Conservation (phyloP, 176 grass and related monocot species). For the Oryza meyeriana region DNA sequence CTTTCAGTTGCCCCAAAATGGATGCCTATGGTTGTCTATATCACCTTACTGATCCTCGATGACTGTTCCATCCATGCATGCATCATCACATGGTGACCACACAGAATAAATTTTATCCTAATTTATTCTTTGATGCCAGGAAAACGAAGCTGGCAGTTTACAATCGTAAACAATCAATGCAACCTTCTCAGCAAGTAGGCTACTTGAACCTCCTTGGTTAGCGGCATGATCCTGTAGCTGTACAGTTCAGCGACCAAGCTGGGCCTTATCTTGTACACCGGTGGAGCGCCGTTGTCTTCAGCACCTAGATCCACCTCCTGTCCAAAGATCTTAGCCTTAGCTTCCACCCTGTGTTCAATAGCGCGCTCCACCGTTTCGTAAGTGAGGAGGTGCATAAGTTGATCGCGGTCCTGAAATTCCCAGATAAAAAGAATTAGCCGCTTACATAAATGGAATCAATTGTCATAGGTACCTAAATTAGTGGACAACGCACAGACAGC, state of each 20-base stretch:
- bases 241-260: slow-evolving; percentile 75
- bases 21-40: background rate
- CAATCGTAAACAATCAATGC: slow-evolving; percentile 46
- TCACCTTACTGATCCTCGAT: no score
- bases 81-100: no score
- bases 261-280: slow-evolving; percentile 74
- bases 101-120: no score
- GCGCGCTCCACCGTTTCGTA: slow-evolving; percentile 56
- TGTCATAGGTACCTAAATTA: background rate
- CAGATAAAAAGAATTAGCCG: background rate
- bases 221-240: slow-evolving; percentile 81
- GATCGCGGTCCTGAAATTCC: slow-evolving; percentile 51
- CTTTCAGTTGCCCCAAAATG: slow-evolving; percentile 17
- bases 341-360: slow-evolving; percentile 63
- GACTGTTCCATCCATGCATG: no score
- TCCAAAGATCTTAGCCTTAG: slow-evolving; percentile 74
- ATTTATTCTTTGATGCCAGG: slow-evolving; percentile 5
- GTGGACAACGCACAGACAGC: background rate
- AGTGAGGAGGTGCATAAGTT: slow-evolving; percentile 76
- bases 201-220: slow-evolving; percentile 88
- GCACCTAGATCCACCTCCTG: slow-evolving; percentile 65
- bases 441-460: background rate
- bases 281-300: slow-evolving; percentile 27
- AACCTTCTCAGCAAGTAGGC: slow-evolving; percentile 77
- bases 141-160: background rate